Base-by-base conservation (phyloP, 2,329 filamentous ascomycete species). In the Thielaviopsis populi region DNA sequence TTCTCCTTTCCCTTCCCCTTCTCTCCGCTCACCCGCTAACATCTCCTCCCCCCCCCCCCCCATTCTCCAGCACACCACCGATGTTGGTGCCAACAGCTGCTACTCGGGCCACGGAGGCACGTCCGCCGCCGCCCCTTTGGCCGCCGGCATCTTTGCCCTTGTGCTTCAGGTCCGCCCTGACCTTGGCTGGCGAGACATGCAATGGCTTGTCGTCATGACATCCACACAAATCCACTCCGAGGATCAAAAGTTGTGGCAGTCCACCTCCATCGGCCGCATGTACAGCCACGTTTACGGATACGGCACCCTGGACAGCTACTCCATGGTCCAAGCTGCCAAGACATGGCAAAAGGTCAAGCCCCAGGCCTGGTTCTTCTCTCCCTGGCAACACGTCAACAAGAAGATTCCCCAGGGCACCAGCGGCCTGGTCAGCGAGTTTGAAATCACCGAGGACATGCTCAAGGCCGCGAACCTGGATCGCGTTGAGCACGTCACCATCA, bases 211-310 rank as follows among this genome's bases (percentile, higher is more conserved):
- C 64, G 80, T 96, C 72, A 78, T 92, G 70, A 94, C 89, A 0
- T 91, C 92, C 0, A 81, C 94, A 33, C 89, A 88, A 0, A 79
- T 97, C 63, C 86, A 95, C 66, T 77, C 84, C 40, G 83, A 90
- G 19, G 70, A 73, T 58, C 70, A 74, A 62, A 84, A 82, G 42
- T 87, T 90, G 68, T 97, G 91, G 88, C 87, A 94, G 72, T 81
- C 82, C 56, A 95, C 91, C 0, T 79, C 82, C 2, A 85, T 89
- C 66, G 92, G 90, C 68, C 89, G 87, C 74, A 85, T 89, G 70
- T 99, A 88, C 76, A 96, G 91, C 72, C 94, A 99, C 73, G 90
- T 89, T 58, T 99, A 88, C 75, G 94, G 92, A 53, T 99, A 95
- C 71, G 94, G 94, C 71, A 97, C 96, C 76, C 83, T 97, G 46